Percentiles rank a stretch among this genome's conserved stretches.
Evolutionary conservation across 371 early-diverging fungal species (phyloP).

Genomic region (Mucor velutinosus): DNA sequence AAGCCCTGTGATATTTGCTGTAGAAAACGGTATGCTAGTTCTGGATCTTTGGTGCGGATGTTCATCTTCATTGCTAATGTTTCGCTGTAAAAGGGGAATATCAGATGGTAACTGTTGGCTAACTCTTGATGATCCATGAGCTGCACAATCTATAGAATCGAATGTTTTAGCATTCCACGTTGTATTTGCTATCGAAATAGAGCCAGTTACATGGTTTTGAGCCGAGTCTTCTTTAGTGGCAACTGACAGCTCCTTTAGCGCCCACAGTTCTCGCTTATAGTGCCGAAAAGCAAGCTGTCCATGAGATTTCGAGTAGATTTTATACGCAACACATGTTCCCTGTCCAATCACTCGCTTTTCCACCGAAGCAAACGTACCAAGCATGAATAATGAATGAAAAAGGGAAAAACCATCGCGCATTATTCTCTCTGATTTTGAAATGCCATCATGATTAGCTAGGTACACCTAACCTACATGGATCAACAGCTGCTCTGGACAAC

Average conservation of each 20-base stretch:
- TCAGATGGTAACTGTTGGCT: constrained; percentile 18
- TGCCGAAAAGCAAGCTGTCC: constrained; percentile 37
- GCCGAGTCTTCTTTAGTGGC: constrained; percentile 19
- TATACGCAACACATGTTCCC: constrained; percentile 34
- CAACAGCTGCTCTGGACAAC: no score
- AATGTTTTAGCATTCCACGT: not conserved
- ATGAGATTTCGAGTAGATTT: constrained; percentile 38
- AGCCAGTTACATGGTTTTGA: constrained; percentile 29
- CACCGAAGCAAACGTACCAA: constrained; percentile 39
- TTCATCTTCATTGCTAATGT: constrained; percentile 15
- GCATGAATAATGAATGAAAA: not conserved
- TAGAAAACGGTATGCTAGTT: constrained; percentile 27
- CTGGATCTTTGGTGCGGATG: not conserved
- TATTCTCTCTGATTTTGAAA: no score
- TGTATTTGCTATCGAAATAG: not conserved
- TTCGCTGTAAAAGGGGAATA: constrained; percentile 33
- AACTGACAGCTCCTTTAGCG: constrained; percentile 27
- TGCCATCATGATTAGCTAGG: no score
- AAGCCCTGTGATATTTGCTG: constrained; percentile 63
- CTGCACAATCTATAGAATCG: constrained; percentile 29
- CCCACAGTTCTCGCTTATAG: constrained; percentile 40
- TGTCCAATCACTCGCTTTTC: constrained; percentile 20
- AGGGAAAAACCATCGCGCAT: not conserved
- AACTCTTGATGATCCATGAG: constrained; percentile 27
- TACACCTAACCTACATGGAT: no score